A percentile compares a stretch with the other conserved stretches of the same genome.
These are phyloP conservation scores for Trichosanthes cucumerina DNA, from an alignment of 306 rosid species.

Conservation along the genomic window DNA sequence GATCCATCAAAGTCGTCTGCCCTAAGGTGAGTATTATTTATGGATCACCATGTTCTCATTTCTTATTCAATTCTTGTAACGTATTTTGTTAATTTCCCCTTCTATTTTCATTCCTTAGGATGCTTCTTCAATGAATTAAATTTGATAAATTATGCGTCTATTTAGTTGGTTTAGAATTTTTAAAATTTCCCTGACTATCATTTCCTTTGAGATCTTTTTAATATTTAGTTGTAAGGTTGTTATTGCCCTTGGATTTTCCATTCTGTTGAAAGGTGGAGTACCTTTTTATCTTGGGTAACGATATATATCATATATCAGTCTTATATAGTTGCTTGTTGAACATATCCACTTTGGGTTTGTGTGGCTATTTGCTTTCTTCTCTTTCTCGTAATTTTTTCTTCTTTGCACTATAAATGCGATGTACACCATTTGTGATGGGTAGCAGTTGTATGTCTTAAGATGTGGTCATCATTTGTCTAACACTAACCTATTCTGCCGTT, in stretches of 20 bases:
- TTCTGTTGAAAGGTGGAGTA: not conserved
- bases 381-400: not conserved
- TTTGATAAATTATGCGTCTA: not conserved
- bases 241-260: not conserved
- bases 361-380: not conserved
- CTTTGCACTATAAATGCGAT: not conserved
- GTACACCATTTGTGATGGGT: not conserved
- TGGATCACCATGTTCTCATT: not conserved
- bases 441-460: not conserved
- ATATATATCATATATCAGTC: not conserved
- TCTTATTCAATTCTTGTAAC: not conserved
- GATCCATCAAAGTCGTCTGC: conserved; percentile 61
- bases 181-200: not conserved
- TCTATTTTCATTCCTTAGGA: not conserved
- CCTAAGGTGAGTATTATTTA: conserved; percentile 30
- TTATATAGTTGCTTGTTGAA: not conserved
- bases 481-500: not conserved
- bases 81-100: not conserved
- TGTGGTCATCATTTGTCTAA: not conserved
- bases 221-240: not conserved
- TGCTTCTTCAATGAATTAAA: not conserved
- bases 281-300: not conserved
- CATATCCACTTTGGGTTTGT: not conserved
- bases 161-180: not conserved
- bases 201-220: not conserved